Evolutionary conservation across 495 filamentous ascomycete genomes (phyloP).

Genomic region (Penicillium salamii): DNA sequence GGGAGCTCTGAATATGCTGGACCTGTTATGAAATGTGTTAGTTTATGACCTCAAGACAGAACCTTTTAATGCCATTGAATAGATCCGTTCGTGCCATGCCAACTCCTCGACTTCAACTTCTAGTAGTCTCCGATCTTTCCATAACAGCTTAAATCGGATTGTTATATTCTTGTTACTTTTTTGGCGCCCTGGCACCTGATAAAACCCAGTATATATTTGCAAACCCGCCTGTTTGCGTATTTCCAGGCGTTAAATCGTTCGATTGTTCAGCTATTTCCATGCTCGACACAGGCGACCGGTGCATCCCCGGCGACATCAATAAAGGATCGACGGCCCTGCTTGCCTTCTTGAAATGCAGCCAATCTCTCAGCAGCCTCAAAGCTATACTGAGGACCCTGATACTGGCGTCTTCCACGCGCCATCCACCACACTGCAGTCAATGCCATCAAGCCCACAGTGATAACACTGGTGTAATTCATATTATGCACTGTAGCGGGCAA

Average conservation of each 20-base stretch:
- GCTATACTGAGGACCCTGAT: conserved; percentile 33
- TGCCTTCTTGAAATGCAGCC: conserved; percentile 21
- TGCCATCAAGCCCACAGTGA: conserved; percentile 53
- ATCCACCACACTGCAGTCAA: conserved; percentile 37
- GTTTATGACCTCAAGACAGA: conserved; percentile 19
- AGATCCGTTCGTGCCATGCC: conserved; percentile 1
- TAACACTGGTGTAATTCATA: conserved; percentile 70
- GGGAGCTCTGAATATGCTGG: not conserved
- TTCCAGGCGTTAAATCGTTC: not conserved
- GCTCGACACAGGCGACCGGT: conserved; percentile 5
- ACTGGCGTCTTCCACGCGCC: conserved; percentile 21
- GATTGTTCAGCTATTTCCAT: conserved; percentile 7
- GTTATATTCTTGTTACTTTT: too few species aligned
- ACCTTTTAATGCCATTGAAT: conserved; percentile 6
- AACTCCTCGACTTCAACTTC: too few species aligned
- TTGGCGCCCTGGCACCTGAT: too few species aligned
- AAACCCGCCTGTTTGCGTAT: not conserved
- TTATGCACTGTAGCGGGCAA: conserved; percentile 50
- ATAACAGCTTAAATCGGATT: too few species aligned
- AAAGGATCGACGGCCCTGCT: conserved; percentile 24
- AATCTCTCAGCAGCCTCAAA: conserved; percentile 30
- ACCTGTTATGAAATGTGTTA: conserved; percentile 1
- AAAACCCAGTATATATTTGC: too few species aligned
- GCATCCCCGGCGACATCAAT: conserved; percentile 15
- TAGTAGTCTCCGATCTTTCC: too few species aligned